phyloP scores from a whole-genome alignment of 2,329 filamentous ascomycete species.

The Neophaeococcomyces mojaviensis region DNA sequence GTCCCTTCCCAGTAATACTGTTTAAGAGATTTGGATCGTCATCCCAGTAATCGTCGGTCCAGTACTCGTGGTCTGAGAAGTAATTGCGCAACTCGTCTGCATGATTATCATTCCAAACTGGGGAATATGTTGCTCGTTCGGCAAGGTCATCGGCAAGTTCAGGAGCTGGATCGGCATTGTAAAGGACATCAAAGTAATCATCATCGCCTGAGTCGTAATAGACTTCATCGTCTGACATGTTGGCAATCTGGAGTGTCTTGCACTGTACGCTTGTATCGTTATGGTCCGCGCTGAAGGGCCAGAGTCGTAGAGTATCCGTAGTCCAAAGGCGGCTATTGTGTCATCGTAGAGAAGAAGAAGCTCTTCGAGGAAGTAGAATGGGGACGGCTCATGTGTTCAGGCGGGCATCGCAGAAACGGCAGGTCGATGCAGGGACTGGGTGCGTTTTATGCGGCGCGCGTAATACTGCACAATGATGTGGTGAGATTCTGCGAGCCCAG shows the following conservation, averaged over 20 bases:
- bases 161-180: conserved; percentile 20
- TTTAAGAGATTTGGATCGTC: conserved; percentile 32
- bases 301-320: too few species aligned
- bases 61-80: conserved; percentile 40
- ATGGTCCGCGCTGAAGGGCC: not conserved
- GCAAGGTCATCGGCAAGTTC: conserved; percentile 34
- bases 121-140: conserved; percentile 33
- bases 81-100: conserved; percentile 33
- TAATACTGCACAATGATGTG: too few species aligned
- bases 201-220: conserved; percentile 21
- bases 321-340: too few species aligned
- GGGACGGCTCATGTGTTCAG: too few species aligned
- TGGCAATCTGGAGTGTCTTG: conserved; percentile 10
- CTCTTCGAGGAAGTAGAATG: too few species aligned
- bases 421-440: too few species aligned
- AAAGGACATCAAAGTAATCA: conserved; percentile 21
- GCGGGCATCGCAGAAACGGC: too few species aligned
- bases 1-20: conserved; percentile 14
- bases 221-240: conserved; percentile 21
- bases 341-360: too few species aligned
- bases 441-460: too few species aligned
- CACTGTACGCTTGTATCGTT: conserved; percentile 16
- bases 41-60: conserved; percentile 39
- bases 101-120: conserved; percentile 32
- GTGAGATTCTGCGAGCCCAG: too few species aligned